Evolutionary conservation across 2,329 filamentous ascomycete genomes (phyloP).

Genomic region (Botryosphaeria dothidea): DNA sequence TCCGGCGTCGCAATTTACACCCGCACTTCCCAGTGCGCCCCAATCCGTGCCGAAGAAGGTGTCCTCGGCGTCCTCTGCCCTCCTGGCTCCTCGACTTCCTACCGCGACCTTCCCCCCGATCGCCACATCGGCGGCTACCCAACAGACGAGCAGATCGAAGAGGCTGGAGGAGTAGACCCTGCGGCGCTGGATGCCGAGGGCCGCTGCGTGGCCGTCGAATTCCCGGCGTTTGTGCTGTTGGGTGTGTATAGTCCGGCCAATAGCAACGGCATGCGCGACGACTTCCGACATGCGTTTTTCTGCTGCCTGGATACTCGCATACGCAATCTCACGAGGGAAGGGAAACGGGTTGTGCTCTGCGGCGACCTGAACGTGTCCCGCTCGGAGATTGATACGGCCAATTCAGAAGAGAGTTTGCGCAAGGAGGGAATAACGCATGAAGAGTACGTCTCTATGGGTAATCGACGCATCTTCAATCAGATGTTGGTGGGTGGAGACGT

Average conservation of each 20-base stretch:
- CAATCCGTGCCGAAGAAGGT: constrained; percentile 92
- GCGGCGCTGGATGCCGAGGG: constrained; percentile 83
- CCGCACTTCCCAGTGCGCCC: constrained; percentile 78
- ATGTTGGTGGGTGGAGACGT: constrained; percentile 75
- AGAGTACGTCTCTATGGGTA: constrained; percentile 71
- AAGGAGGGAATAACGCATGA: constrained; percentile 69
- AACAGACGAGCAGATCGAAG: constrained; percentile 63
- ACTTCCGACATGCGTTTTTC: constrained; percentile 80
- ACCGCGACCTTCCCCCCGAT: constrained; percentile 70
- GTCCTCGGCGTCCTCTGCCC: constrained; percentile 77
- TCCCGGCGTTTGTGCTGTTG: constrained; percentile 90
- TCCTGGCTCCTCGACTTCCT: constrained; percentile 63
- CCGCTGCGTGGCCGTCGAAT: constrained; percentile 86
- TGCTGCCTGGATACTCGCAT: constrained; percentile 79
- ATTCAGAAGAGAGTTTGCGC: constrained; percentile 67
- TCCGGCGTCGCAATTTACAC: constrained; percentile 96
- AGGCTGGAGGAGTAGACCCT: constrained; percentile 63
- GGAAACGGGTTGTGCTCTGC: constrained; percentile 81
- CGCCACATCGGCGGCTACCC: constrained; percentile 91
- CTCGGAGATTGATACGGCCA: constrained; percentile 73
- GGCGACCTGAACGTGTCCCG: constrained; percentile 85
- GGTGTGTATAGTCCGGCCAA: constrained; percentile 92
- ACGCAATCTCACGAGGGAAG: constrained; percentile 76
- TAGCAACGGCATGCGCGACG: constrained; percentile 78
- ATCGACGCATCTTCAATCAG: constrained; percentile 80